These are phyloP conservation scores for Bipolaris oryzae DNA, from an alignment of 2,329 filamentous ascomycete species.

Conservation along the genomic window DNA sequence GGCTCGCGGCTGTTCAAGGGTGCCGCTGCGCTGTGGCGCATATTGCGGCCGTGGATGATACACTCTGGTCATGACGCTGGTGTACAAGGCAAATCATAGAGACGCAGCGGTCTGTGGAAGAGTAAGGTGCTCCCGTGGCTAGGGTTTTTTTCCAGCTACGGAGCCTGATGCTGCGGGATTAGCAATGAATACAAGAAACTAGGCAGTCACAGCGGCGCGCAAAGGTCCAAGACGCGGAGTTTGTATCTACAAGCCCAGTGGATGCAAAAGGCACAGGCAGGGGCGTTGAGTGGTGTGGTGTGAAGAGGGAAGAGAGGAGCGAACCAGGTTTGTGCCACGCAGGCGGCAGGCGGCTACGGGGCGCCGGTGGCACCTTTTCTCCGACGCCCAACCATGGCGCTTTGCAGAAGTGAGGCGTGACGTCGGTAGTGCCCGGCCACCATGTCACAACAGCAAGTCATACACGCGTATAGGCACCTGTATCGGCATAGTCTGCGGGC, in stretches of 20 bases:
- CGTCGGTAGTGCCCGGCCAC: conserved; percentile 9
- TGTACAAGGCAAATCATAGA: conserved; percentile 19
- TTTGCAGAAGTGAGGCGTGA: conserved; percentile 7
- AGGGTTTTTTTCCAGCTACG: not conserved
- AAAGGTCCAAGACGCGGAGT: conserved; percentile 8
- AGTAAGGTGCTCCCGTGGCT: conserved; percentile 5
- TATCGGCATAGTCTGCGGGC: conserved; percentile 71
- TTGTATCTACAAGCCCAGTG: conserved; percentile 29
- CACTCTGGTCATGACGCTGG: conserved; percentile 36
- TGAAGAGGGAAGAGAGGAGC: conserved; percentile 17
- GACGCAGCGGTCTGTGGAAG: conserved; percentile 10
- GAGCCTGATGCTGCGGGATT: conserved; percentile 14
- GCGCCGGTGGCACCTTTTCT: conserved; percentile 21
- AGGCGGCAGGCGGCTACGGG: not conserved
- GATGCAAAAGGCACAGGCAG: conserved; percentile 26
- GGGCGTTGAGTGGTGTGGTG: conserved; percentile 20
- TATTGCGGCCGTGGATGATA: conserved; percentile 30
- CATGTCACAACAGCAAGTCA: conserved; percentile 54
- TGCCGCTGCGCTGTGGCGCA: conserved; percentile 23
- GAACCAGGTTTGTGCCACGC: conserved; percentile 10
- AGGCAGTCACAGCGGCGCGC: conserved; percentile 8
- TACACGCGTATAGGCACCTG: conserved; percentile 72
- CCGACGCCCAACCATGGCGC: conserved; percentile 20
- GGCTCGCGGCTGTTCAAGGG: conserved; percentile 32
- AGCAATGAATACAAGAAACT: conserved; percentile 23